Percentiles rank a stretch among this genome's conserved stretches.
phyloP scores from a whole-genome alignment of 306 rosid species.

The Comarum palustre region DNA sequence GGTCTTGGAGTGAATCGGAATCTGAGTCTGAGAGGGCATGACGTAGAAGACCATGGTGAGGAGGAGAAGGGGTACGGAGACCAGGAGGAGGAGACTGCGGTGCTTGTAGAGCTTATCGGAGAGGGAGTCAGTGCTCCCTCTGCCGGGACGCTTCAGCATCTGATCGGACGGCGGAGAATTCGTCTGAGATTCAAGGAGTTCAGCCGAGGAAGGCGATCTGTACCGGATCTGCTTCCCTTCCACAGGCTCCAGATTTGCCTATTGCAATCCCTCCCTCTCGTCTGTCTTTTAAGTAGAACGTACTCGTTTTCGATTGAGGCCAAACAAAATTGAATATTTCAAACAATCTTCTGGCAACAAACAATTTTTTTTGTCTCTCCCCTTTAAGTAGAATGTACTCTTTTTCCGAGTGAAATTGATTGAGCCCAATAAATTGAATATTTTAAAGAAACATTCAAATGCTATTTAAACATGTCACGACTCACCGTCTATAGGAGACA shows the following conservation, averaged over 20 bases:
- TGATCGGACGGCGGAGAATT: conserved; percentile 73
- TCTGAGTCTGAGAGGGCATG: conserved; percentile 50
- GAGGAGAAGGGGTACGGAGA: conserved; percentile 66
- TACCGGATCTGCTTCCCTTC: conserved; percentile 90
- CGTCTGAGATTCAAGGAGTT: conserved; percentile 62
- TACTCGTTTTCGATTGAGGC: too few relatives aligned
- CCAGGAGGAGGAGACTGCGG: conserved; percentile 63
- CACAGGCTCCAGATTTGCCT: conserved; percentile 66
- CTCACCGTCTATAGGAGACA: too few relatives aligned
- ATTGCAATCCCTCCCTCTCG: too few relatives aligned
- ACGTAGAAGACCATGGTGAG: conserved; percentile 57
- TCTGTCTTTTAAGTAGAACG: too few relatives aligned
- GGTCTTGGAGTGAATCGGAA: conserved; percentile 33
- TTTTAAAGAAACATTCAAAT: too few relatives aligned
- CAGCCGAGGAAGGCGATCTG: conserved; percentile 90
- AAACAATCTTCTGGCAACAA: too few relatives aligned
- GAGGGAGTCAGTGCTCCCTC: conserved; percentile 45
- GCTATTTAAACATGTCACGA: too few relatives aligned
- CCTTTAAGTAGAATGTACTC: too few relatives aligned
- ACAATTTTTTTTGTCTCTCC: too few relatives aligned
- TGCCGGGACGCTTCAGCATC: conserved; percentile 77
- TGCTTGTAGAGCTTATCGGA: conserved; percentile 69
- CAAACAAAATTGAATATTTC: too few relatives aligned
- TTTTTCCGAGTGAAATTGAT: too few relatives aligned
- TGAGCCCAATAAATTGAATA: too few relatives aligned